Base-by-base conservation (phyloP, 257 asterid species). In the Solanum sparsipilum region DNA sequence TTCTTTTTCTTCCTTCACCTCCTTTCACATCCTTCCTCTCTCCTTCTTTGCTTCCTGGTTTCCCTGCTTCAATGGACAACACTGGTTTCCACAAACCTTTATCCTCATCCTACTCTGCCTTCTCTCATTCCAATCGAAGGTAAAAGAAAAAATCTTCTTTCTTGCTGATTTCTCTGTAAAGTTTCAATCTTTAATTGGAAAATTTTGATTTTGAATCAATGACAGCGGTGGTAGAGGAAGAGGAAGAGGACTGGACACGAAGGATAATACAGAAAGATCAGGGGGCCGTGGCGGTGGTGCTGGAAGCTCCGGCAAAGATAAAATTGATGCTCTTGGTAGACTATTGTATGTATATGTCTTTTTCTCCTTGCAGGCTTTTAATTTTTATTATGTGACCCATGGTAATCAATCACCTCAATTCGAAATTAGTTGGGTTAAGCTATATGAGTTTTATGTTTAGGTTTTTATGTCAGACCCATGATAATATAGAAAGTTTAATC, bases 321-420 rank as follows among this genome's bases (percentile, higher is more conserved):
- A 94, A 78, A 92, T 96, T 86, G 96, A 95, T 89, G 94, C 97
- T 74, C 95, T 96, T 87, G 98, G 99, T 83, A 90, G 99, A 90
- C 90, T 95, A 85, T 56, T 96, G 99, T 96, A 92, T 86, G 98
- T 60, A 39, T 83, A 5, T 46, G 6, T 13, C 1, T 44, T 23
- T 44, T 78, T 39, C 85, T 27, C 9, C 18, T 27, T 79, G 5
- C 27, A 9, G 35, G 9, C 5, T 79, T 44, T 1, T n/a, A 5
- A 1, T 44, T 44, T 79, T 44, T 44, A 16, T 13, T 9, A 79
- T 79, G 18, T 44, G 35, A 15, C 84, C 25, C 6, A 44, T 25
- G 39, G 15, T 44, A 79, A 29, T 79, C 16, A 75, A 38, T 25
- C 1, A 7, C 36, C 63, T 41, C 84, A 39, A 7, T 78, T 78